Percentiles rank a stretch among this genome's conserved stretches.
phyloP scores from a whole-genome alignment of 805 yeast genomes.

The Lachancea lanzarotensis region DNA sequence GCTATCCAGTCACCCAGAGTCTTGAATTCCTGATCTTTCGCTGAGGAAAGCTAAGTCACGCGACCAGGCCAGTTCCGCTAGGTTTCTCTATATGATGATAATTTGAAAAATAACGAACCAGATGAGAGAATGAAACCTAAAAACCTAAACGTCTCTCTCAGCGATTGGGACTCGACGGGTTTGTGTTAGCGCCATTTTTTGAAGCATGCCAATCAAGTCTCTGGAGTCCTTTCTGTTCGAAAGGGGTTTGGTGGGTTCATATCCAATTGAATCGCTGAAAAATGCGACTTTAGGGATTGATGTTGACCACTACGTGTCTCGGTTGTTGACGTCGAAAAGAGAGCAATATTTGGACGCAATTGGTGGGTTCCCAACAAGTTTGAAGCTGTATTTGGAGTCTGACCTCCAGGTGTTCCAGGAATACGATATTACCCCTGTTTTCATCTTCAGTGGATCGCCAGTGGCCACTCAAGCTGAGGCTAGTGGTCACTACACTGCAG shows the following conservation, averaged over 20 bases:
- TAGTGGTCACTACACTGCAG: slow-evolving; percentile 22
- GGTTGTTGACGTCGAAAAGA: slow-evolving; percentile 52
- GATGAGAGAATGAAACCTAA: background rate
- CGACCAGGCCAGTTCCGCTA: too few species aligned
- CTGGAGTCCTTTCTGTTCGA: slow-evolving; percentile 67
- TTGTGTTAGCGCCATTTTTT: too few species aligned
- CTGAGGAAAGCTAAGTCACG: too few species aligned
- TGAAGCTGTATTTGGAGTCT: slow-evolving; percentile 48
- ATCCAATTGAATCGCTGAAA: slow-evolving; percentile 57
- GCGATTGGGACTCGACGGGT: background rate
- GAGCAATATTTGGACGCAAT: slow-evolving; percentile 69
- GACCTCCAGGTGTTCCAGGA: slow-evolving; percentile 59
- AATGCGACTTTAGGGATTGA: slow-evolving; percentile 77
- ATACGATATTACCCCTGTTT: slow-evolving; percentile 66
- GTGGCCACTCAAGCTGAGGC: slow-evolving; percentile 32
- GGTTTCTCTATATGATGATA: too few species aligned
- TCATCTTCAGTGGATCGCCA: slow-evolving; percentile 66
- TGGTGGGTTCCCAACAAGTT: slow-evolving; percentile 71
- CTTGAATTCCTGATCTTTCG: too few species aligned
- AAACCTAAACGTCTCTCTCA: background rate
- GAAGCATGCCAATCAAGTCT: slow-evolving; percentile 41
- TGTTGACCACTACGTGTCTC: slow-evolving; percentile 67
- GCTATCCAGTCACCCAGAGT: too few species aligned
- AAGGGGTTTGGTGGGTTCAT: slow-evolving; percentile 50
- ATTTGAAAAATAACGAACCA: background rate